Percentiles rank a stretch among this genome's conserved stretches.
phyloP scores from a whole-genome alignment of 768 basidiomycete species.

The Pleurotus pulmonarius region DNA sequence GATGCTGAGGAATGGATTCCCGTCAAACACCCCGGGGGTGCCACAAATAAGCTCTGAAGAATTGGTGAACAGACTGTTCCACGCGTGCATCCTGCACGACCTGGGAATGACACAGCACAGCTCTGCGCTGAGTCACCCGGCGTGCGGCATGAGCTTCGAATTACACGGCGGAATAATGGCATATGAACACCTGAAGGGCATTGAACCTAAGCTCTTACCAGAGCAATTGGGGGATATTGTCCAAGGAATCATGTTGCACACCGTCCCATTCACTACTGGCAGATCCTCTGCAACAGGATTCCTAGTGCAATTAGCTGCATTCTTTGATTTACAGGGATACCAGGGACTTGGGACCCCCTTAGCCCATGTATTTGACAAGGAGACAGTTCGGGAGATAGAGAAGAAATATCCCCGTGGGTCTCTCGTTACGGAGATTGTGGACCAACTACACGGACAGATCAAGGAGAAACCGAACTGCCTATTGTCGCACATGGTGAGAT shows the following conservation, averaged over 20 bases:
- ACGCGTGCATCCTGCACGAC: constrained; percentile 13
- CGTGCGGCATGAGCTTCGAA: constrained; percentile 15
- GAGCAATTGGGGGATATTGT: constrained; percentile 15
- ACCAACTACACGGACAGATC: constrained; percentile 10
- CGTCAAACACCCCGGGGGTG: constrained; percentile 13
- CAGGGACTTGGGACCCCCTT: constrained; percentile 9
- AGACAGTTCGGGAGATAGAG: constrained; percentile 17
- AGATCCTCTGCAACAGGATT: constrained; percentile 13
- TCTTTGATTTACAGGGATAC: constrained; percentile 15
- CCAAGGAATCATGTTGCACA: constrained; percentile 18
- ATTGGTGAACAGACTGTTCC: constrained; percentile 11
- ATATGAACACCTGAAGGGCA: constrained; percentile 12
- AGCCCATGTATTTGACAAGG: constrained; percentile 8
- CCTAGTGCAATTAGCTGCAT: constrained; percentile 12
- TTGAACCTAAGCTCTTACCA: constrained; percentile 6
- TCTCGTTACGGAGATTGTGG: constrained; percentile 7
- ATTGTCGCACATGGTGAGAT: constrained; percentile 10
- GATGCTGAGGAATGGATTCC: constrained; percentile 13
- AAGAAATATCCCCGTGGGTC: constrained; percentile 13
- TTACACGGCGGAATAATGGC: constrained; percentile 14
- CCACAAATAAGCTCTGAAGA: constrained; percentile 13
- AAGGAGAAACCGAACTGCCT: constrained; percentile 13
- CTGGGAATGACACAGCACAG: constrained; percentile 9
- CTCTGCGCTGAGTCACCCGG: constrained; percentile 7
- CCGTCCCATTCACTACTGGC: constrained; percentile 10